These are phyloP conservation scores for Porcisia hertigi DNA, from an alignment of 208 protist genomes.

Conservation along the genomic window DNA sequence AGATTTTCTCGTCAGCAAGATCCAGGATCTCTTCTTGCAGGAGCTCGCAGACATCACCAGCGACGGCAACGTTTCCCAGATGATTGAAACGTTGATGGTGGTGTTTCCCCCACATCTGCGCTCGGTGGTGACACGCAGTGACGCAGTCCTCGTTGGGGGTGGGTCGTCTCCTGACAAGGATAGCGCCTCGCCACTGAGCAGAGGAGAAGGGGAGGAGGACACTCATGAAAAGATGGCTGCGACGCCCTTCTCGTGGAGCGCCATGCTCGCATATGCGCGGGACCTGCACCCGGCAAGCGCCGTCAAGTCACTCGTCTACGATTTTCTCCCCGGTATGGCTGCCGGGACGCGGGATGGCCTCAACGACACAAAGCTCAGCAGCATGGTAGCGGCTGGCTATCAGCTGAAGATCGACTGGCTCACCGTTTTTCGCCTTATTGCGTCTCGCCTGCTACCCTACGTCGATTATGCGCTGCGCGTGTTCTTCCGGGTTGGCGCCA, in stretches of 20 bases:
- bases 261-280: neutral
- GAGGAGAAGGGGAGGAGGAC: neutral
- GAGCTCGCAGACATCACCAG: slow-evolving; percentile 47
- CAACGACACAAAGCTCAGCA: neutral
- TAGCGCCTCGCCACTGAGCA: neutral
- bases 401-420: slow-evolving; percentile 41
- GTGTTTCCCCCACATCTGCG: slow-evolving; percentile 21
- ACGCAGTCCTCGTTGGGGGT: neutral
- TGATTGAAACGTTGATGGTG: slow-evolving; percentile 16
- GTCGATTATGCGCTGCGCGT: slow-evolving; percentile 26
- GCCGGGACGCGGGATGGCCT: neutral
- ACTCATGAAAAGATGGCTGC: neutral
- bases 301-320: slow-evolving; percentile 21
- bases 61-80: slow-evolving; percentile 50
- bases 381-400: neutral
- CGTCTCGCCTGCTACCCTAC: slow-evolving; percentile 36
- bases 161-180: neutral
- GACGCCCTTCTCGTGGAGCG: slow-evolving; percentile 1
- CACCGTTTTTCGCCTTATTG: slow-evolving; percentile 30
- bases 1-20: slow-evolving; percentile 11
- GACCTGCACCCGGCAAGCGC: slow-evolving; percentile 3
- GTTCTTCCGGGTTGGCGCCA: slow-evolving; percentile 28
- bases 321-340: slow-evolving; percentile 12
- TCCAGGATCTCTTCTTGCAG: slow-evolving; percentile 43
- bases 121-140: slow-evolving; percentile 7